Evolutionary conservation across 78 protist genomes (phyloP), one percentile per base, ranked within the genome.

Genomic region (Dictyostelium purpureum): DNA sequence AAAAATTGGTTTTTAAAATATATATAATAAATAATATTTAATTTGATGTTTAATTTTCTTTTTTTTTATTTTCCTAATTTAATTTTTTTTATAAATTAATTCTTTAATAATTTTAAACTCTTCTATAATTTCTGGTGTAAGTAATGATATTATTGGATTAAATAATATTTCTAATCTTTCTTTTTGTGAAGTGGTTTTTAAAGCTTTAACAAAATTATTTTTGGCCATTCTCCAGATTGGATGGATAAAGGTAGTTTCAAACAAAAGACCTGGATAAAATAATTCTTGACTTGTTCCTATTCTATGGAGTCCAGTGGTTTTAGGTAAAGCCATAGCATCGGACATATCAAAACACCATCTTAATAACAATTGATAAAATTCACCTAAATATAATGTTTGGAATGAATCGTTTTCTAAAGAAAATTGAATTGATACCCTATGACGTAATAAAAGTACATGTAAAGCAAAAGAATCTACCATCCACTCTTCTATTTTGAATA

Each of bases 191-290:
- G 12, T 33, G 12, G 40, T n/a, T 57, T 57, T 63, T 28, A 37
- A 33, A 6, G 24, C 12, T 63, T 63, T 63, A 16, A 63, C n/a
- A n/a, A n/a, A n/a, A n/a, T n/a, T n/a, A n/a, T n/a, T n/a, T 28
- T 16, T 63, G 26, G 71, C 71, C 71, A 63, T 63, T 63, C n/a
- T 63, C 71, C 71, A 63, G 33, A 63, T 35, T 31, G 71, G 71
- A 63, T 63, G 71, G 33, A 63, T 33, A 31, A 33, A 63, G 16
- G 35, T 28, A 16, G 71, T 63, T 63, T 63, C 71, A 63, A 63
- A 63, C 45, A 63, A 63, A 63, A 33, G 71, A 63, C 43, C 18
- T 33, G 71, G 71, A 28, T 33, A 37, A 5, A 63, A 7, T 2
- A 3, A 14, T 3, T 35, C 12, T 11, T 11, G 43, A 63, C 33